Conservation (phyloP, 2,329 filamentous ascomycete genomes). For the Bipolaris gigantea region DNA sequence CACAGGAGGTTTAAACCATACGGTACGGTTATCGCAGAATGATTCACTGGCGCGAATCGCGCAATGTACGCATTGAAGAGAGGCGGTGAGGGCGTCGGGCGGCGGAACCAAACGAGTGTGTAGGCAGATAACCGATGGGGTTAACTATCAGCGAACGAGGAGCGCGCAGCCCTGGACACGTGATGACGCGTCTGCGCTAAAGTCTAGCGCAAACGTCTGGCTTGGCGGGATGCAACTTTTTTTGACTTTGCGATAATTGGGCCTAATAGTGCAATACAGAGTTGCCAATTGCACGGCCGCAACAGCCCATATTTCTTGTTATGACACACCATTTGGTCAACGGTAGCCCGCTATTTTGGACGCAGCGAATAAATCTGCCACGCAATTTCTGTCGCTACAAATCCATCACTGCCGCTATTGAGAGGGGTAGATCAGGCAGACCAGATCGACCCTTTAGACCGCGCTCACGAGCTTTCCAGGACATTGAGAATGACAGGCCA, state of each 20-base stretch:
- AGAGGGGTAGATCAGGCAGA: constrained; percentile 27
- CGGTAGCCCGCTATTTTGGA: constrained; percentile 22
- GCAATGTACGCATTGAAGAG: neutral
- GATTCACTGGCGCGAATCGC: neutral
- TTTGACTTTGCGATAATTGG: constrained; percentile 1
- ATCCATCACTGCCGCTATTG: constrained; percentile 39
- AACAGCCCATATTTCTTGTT: constrained; percentile 4
- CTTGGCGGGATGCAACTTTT: constrained; percentile 12
- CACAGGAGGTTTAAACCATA: neutral
- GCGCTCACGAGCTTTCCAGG: constrained; percentile 8
- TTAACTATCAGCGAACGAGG: neutral
- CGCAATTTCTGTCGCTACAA: constrained; percentile 32
- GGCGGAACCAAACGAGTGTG: neutral
- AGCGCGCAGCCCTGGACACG: constrained; percentile 8
- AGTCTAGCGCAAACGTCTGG: constrained; percentile 1
- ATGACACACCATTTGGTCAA: constrained; percentile 26
- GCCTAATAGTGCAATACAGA: neutral
- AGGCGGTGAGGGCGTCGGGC: neutral
- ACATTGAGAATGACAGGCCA: neutral
- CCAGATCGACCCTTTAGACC: constrained; percentile 14
- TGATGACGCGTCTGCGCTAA: constrained; percentile 16
- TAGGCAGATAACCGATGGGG: neutral
- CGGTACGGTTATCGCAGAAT: neutral
- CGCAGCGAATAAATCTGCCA: constrained; percentile 15
- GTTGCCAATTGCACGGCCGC: neutral